Evolutionary conservation across 2,329 filamentous ascomycete genomes (phyloP), one percentile per base, ranked within the genome.

Genomic region (Colletotrichum graminicola): DNA sequence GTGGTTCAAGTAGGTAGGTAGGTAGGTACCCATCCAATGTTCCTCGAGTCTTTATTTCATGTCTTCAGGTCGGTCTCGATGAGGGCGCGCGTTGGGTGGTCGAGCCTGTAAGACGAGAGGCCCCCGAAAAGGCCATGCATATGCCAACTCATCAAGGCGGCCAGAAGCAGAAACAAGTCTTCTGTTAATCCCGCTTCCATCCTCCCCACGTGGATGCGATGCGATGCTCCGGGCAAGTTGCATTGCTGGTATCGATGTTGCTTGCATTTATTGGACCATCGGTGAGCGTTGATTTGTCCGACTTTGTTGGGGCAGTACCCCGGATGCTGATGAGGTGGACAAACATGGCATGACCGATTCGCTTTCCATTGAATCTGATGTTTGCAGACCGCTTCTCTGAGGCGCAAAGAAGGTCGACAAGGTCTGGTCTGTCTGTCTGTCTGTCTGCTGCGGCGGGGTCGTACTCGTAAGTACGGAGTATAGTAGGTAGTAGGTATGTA

Each of bases 111-210:
- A 72, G 68, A 68, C 60, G 63, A 54, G 59, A 68, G 68, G 5
- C 14, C 39, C 18, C 65, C 60, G 4, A 11, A 61, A 72, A 70
- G 66, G 55, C 66, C 71, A 72, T 72, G 70, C 70, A 72, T 72
- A 72, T 72, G 70, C 66, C 70, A 72, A 43, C 70, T 71, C 70
- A 72, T 72, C 66, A 41, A 55, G 57, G 59, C 68, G 65, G 65
- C 64, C 57, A 61, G 41, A 62, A 51, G 56, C 60, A 70, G 70
- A 70, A 34, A 49, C 47, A 43, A 63, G 32, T 65, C 45, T 55
- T 55, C 14, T 26, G 12, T 39, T 21, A 36, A 45, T 59, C 32
- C 63, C 26, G 23, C 43, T n/a, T 29, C n/a, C 32, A 29, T 21
- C 16, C 47, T 45, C 34, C 34, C 60, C 49, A 8, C 18, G 34